Conservation (phyloP, 768 basidiomycete species). For the Xerocomus potaroensis region DNA sequence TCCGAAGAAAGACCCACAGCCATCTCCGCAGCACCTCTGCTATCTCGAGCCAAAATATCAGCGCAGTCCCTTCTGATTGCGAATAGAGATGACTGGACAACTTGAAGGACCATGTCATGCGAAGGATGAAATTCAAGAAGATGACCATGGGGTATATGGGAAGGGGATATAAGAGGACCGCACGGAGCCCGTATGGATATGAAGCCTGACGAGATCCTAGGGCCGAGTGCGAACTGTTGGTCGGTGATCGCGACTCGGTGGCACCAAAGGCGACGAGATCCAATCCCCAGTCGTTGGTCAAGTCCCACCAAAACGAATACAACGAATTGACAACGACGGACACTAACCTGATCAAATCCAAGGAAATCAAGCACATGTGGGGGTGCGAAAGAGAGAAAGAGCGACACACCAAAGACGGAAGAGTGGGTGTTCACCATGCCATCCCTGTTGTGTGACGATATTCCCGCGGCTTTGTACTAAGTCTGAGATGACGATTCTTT, state of each 20-base stretch:
- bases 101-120: slow-evolving; percentile 93
- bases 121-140: slow-evolving; percentile 78
- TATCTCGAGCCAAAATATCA: slow-evolving; percentile 88
- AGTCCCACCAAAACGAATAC: slow-evolving; percentile 99
- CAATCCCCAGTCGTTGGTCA: slow-evolving; percentile 97
- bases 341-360: slow-evolving; percentile 56
- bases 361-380: slow-evolving; percentile 1
- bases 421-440: slow-evolving; percentile 73
- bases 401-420: slow-evolving; percentile 77
- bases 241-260: slow-evolving; percentile 20
- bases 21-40: slow-evolving; percentile 88
- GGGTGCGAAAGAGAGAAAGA: neutral
- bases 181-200: slow-evolving; percentile 71
- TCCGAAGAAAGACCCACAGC: slow-evolving; percentile 97
- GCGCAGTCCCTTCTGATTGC: slow-evolving; percentile 67
- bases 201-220: slow-evolving; percentile 12
- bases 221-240: slow-evolving; percentile 5
- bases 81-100: slow-evolving; percentile 83
- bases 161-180: slow-evolving; percentile 73
- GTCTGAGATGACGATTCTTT: slow-evolving; percentile 66
- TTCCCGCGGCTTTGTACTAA: slow-evolving; percentile 47
- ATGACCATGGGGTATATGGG: slow-evolving; percentile 81
- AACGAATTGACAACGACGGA: slow-evolving; percentile 83
- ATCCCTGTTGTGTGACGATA: slow-evolving; percentile 41
- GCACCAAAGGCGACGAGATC: slow-evolving; percentile 52